Percentiles rank a stretch among this genome's conserved stretches.
These are phyloP conservation scores for Crucihimalaya himalaica DNA, from an alignment of 345 rosid genomes.

Conservation along the genomic window DNA sequence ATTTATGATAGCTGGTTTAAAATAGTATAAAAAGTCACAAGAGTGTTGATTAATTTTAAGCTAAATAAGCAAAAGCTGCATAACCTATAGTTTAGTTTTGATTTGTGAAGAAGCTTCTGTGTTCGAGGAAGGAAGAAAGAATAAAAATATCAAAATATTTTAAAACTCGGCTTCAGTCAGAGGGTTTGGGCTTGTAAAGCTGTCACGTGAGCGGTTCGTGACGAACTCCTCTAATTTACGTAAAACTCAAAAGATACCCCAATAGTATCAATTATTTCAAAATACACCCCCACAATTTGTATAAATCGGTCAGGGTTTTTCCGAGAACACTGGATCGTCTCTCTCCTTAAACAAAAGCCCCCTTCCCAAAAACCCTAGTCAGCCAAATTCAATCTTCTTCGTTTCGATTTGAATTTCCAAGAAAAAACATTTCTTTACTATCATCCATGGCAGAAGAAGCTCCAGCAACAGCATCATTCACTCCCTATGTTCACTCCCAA, in stretches of 20 bases:
- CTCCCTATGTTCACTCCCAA: constrained; percentile 70
- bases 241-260: not conserved
- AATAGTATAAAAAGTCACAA: too few species aligned
- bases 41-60: too few species aligned
- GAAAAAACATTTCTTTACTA: not conserved
- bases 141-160: too few species aligned
- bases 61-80: too few species aligned
- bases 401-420: not conserved
- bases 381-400: not conserved
- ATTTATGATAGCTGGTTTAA: too few species aligned
- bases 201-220: constrained; percentile 6
- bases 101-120: too few species aligned
- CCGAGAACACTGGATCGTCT: not conserved
- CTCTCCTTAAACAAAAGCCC: not conserved
- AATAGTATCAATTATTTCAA: not conserved
- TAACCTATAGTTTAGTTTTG: too few species aligned
- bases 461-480: constrained; percentile 44
- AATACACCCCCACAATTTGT: constrained; percentile 5
- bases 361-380: constrained; percentile 30
- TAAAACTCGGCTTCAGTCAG: not conserved
- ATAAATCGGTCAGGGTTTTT: not conserved
- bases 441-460: constrained; percentile 35
- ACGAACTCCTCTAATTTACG: not conserved
- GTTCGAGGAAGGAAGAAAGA: too few species aligned
- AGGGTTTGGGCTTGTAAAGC: not conserved